Base-by-base conservation (phyloP, 805 yeast species). In the Nakazawaea holstii region DNA sequence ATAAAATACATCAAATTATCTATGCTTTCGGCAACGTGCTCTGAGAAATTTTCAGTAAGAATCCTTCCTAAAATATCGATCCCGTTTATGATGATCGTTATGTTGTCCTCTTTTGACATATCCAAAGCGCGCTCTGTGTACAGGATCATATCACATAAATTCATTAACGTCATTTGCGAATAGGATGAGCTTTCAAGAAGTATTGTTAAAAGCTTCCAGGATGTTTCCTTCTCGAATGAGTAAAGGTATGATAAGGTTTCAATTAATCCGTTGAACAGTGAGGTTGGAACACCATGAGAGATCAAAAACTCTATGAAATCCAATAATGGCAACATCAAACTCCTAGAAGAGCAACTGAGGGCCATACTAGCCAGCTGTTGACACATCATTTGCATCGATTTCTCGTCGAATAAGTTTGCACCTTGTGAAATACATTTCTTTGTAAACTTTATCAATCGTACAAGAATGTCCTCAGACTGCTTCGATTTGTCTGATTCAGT, bases 111-210 rank as follows among this genome's bases (percentile, higher is more conserved):
- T 26, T 20, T 14, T 11, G 35, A 24, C 28, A 24, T 15, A 26
- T 29, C 35, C 9, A 13, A 9, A 8, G 8, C 15, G 14, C 8
- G 8, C 8, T 8, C 29, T 15, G 8, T 31, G 9, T 20, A 24
- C 8, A 35, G 11, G 14, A 15, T 24, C 8, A 41, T 41, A 2
- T 17, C 35, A 20, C 20, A 31, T 14, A 41, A 33, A 13, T 4
- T 13, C 17, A 14, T 41, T 11, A 41, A 1, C 4, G 17, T 24
- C 14, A n/a, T 8, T 32, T 20, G 52, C 56, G 37, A 60, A 52
- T 4, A 41, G 3, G 5, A 11, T 3, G 44, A 30, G 35, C 31
- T 37, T 28, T 24, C 15, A 6, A 41, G 26, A 13, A 41, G 29
- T 3, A 20, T n/a, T 4, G 9, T 7, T 7, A 32, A 31, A 8